These are phyloP conservation scores for Arachnomyces sp. DNA, from an alignment of 2,329 filamentous ascomycete species.

Conservation along the genomic window DNA sequence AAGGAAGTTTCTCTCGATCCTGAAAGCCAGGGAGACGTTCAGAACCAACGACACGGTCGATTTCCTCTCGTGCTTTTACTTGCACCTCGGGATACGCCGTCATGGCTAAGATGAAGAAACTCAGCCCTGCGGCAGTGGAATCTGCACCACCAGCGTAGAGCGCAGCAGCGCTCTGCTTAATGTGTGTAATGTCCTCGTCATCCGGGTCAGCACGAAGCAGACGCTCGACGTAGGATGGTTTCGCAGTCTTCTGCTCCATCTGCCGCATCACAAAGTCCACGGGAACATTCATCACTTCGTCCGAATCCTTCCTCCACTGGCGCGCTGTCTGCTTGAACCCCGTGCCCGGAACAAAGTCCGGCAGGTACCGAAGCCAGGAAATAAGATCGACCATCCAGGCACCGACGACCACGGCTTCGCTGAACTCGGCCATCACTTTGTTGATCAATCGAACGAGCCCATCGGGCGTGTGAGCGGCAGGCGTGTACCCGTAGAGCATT, in stretches of 20 bases:
- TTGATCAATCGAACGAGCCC: constrained; percentile 37
- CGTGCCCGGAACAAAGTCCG: constrained; percentile 41
- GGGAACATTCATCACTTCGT: constrained; percentile 30
- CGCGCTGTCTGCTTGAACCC: constrained; percentile 36
- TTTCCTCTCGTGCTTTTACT: constrained; percentile 31
- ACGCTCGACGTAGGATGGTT: constrained; percentile 35
- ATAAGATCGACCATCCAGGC: constrained; percentile 41
- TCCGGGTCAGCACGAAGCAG: constrained; percentile 27
- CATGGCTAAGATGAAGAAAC: constrained; percentile 44
- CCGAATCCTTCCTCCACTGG: constrained; percentile 24
- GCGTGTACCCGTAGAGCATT: constrained; percentile 32
- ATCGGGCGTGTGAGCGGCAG: constrained; percentile 27
- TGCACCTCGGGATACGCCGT: constrained; percentile 40
- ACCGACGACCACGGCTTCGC: constrained; percentile 34
- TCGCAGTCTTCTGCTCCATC: constrained; percentile 24
- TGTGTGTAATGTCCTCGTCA: constrained; percentile 20
- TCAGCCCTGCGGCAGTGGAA: constrained; percentile 43
- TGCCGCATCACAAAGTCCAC: constrained; percentile 39
- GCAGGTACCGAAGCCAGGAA: constrained; percentile 34
- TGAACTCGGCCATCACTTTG: constrained; percentile 35
- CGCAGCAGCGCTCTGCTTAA: constrained; percentile 28
- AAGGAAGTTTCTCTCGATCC: constrained; percentile 25
- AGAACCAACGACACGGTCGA: constrained; percentile 26
- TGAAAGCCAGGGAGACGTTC: constrained; percentile 25
- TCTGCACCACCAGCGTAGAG: constrained; percentile 39